phyloP scores from a whole-genome alignment of 148 eudicot species.

The Heliamphora exappendiculata region DNA sequence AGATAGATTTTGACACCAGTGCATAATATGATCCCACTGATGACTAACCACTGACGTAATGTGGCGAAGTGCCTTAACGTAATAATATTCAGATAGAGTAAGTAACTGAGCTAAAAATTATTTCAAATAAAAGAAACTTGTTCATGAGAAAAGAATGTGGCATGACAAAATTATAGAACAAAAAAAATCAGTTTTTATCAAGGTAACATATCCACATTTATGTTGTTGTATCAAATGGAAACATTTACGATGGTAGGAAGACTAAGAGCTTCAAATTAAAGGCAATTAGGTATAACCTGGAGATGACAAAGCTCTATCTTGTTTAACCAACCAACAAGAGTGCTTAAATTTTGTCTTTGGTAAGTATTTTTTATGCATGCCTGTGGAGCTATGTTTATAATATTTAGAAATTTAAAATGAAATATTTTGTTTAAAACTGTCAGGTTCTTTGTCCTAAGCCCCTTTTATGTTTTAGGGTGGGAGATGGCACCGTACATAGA shows the following conservation, averaged over 20 bases:
- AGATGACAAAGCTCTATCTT: not conserved
- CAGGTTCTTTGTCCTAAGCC: conserved; percentile 2
- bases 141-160: not conserved
- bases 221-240: not conserved
- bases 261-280: not conserved
- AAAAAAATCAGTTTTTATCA: not conserved
- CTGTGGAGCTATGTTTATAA: not conserved
- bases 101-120: not conserved
- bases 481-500: conserved; percentile 96
- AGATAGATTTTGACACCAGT: not conserved
- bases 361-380: not conserved
- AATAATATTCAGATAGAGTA: not conserved
- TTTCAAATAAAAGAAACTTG: not conserved
- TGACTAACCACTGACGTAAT: not conserved
- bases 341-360: not conserved
- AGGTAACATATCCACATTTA: not conserved
- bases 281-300: not conserved
- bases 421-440: not conserved
- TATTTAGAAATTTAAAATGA: not conserved
- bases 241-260: not conserved
- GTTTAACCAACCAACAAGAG: not conserved
- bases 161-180: not conserved
- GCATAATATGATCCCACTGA: not conserved
- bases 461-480: conserved; percentile 54
- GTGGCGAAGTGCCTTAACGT: not conserved